Conservation (phyloP, 129 eudicot genomes). For the Chrysanthemum makinoi region DNA sequence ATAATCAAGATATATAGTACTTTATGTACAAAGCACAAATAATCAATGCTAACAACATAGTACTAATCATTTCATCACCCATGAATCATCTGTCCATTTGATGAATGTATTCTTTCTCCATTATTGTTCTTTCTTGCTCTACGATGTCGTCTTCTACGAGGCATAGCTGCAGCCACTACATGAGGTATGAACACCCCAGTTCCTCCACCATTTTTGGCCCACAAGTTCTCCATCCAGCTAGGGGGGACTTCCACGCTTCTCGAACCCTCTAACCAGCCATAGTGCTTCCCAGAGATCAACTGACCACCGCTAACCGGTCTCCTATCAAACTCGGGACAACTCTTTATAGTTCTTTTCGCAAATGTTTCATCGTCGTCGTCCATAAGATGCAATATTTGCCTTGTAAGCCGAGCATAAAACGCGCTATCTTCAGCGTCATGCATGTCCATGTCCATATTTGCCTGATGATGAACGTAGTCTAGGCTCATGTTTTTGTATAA, state of each 20-base stretch:
- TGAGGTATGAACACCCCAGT: conserved; percentile 89
- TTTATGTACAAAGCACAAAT: conserved; percentile 2
- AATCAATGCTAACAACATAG: not conserved
- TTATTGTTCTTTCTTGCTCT: conserved; percentile 23
- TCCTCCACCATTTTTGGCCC: conserved; percentile 50
- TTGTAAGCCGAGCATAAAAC: conserved; percentile 50
- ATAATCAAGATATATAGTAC: not conserved
- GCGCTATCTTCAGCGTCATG: conserved; percentile 39
- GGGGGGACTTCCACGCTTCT: conserved; percentile 46
- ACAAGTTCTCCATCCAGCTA: conserved; percentile 46
- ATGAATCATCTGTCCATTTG: conserved; percentile 23
- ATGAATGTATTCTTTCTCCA: conserved; percentile 16
- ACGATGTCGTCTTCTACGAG: conserved; percentile 36
- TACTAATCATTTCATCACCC: conserved; percentile 15
- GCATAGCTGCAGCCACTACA: conserved; percentile 20
- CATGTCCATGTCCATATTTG: conserved; percentile 13
- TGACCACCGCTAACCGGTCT: not conserved
- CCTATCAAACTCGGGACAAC: conserved; percentile 4
- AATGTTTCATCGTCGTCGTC: conserved; percentile 39
- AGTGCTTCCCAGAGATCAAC: conserved; percentile 3
- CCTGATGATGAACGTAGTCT: conserved; percentile 1
- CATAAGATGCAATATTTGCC: conserved; percentile 56
- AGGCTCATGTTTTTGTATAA: conserved; percentile 4
- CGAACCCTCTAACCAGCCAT: conserved; percentile 45
- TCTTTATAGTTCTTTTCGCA: not conserved